These are phyloP conservation scores for Eucalyptus viminalis DNA, from an alignment of 345 rosid genomes.

Conservation along the genomic window DNA sequence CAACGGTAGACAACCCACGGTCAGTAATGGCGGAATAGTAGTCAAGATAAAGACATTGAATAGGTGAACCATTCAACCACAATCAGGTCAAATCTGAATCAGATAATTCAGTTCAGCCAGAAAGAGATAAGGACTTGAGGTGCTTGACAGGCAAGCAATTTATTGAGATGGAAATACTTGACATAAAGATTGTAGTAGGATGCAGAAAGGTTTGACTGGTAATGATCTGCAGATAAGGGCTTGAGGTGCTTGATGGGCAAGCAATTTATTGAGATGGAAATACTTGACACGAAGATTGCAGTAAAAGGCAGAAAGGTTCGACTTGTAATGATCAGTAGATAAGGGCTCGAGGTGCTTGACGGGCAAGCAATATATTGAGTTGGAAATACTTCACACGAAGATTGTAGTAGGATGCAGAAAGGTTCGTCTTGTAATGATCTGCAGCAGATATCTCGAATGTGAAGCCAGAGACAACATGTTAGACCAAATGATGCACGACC, in stretches of 20 bases:
- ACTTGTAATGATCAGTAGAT: slow-evolving; percentile 22
- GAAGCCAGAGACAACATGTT: slow-evolving; percentile 52
- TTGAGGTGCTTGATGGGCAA: slow-evolving; percentile 35
- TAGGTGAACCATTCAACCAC: slow-evolving; percentile 28
- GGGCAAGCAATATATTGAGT: slow-evolving; percentile 43
- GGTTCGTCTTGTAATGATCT: slow-evolving; percentile 33
- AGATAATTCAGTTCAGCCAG: slow-evolving; percentile 47
- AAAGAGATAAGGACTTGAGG: slow-evolving; percentile 41
- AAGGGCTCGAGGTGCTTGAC: slow-evolving; percentile 13
- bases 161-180: slow-evolving; percentile 25
- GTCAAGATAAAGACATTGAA: slow-evolving; percentile 43
- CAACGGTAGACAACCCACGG: slow-evolving; percentile 35
- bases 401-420: slow-evolving; percentile 17
- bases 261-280: slow-evolving; percentile 39
- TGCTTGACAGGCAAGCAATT: slow-evolving; percentile 47
- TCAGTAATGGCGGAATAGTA: slow-evolving; percentile 59
- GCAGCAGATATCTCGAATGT: slow-evolving; percentile 41
- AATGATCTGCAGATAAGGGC: slow-evolving; percentile 8
- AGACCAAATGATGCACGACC: slow-evolving; percentile 70
- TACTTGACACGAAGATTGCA: slow-evolving; percentile 7
- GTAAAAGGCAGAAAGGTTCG: slow-evolving; percentile 27
- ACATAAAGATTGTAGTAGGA: slow-evolving; percentile 12
- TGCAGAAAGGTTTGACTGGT: slow-evolving; percentile 40
- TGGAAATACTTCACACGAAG: slow-evolving; percentile 16
- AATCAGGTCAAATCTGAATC: slow-evolving; percentile 43